Evolutionary conservation across 257 asterid species (phyloP).

Genomic region (Solanum pimpinellifolium): DNA sequence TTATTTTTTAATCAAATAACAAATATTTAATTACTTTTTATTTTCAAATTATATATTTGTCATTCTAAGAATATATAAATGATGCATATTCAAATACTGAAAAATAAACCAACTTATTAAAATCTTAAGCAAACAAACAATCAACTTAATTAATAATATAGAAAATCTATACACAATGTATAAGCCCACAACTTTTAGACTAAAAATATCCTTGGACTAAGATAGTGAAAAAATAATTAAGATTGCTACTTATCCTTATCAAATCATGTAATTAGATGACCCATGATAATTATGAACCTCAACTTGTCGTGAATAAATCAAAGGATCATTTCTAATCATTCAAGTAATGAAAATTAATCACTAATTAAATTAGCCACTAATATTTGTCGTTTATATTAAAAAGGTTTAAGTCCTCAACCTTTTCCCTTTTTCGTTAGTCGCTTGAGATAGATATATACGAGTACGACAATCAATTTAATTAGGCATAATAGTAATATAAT

Average conservation of each 20-base stretch:
- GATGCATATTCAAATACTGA: fast-evolving
- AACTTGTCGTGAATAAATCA: background rate
- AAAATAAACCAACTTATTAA: background rate
- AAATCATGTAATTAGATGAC: background rate
- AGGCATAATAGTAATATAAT: background rate
- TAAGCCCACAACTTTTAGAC: background rate
- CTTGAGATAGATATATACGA: background rate
- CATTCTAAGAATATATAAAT: background rate
- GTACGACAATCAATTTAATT: background rate
- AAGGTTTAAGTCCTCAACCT: background rate
- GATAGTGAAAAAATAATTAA: background rate
- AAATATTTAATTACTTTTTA: background rate
- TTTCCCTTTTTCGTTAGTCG: background rate
- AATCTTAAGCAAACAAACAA: background rate
- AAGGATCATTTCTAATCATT: background rate
- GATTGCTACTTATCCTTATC: background rate
- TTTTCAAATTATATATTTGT: background rate
- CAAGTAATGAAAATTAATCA: background rate
- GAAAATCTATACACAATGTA: background rate
- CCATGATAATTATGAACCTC: background rate
- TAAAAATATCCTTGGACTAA: background rate
- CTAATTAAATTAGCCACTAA: background rate
- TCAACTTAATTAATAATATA: background rate
- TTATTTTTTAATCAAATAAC: background rate
- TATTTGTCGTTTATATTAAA: background rate